A percentile compares a stretch with the other conserved stretches of the same genome.
phyloP scores from a whole-genome alignment of 106 monocot species.

The Dendrobium catenatum region DNA sequence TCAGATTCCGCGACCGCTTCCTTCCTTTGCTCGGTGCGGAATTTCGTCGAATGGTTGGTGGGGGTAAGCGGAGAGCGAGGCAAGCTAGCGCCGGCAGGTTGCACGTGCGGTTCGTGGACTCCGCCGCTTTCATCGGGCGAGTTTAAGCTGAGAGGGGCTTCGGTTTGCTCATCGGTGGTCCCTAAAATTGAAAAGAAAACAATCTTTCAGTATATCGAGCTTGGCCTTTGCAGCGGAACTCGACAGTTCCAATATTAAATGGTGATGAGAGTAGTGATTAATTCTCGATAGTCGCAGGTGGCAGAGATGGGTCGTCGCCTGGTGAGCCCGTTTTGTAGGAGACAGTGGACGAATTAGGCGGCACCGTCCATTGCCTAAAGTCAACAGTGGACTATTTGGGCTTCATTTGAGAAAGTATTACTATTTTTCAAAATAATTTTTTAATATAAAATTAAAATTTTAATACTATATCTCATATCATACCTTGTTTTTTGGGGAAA shows the following conservation, averaged over 20 bases:
- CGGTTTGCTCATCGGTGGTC: no score
- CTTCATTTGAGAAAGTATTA: no score
- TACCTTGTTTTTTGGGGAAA: no score
- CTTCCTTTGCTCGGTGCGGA: background rate
- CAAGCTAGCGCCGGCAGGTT: background rate
- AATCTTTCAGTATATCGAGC: background rate
- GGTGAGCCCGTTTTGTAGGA: background rate
- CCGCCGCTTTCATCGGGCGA: background rate
- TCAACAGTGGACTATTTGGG: no score
- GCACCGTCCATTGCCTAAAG: background rate
- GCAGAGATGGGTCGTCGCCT: background rate
- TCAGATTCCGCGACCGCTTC: background rate
- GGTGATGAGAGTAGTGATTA: background rate
- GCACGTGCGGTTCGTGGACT: conserved; percentile 6
- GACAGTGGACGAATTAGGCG: background rate
- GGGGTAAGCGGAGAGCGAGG: background rate
- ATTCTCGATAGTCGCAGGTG: background rate
- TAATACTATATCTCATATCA: no score
- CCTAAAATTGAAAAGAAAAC: background rate
- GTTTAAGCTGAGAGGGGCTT: no score
- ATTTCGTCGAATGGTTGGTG: background rate
- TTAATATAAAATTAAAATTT: no score
- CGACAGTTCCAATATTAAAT: background rate
- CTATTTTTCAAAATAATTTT: no score
- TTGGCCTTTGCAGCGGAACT: background rate